Base-by-base conservation (phyloP, 2,329 filamentous ascomycete species). In the Fusarium sp. region DNA sequence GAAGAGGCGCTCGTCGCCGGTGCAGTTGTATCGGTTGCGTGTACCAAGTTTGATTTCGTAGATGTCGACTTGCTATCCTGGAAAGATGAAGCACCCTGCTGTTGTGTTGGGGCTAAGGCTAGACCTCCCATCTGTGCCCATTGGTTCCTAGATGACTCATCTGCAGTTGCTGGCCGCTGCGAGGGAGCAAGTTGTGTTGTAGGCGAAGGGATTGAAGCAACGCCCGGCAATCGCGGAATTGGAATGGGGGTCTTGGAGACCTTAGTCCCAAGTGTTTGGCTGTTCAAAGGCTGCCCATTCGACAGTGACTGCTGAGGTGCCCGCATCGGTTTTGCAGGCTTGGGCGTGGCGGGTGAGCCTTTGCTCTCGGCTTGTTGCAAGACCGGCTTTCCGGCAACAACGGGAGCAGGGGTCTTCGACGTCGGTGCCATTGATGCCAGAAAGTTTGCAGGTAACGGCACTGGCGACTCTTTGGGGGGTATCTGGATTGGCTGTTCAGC, bases 361-460 rank as follows among this genome's bases (percentile, higher is more conserved):
- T 64, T 46, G 25, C 42, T 60, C 25, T 63, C 46, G 22, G 49
- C n/a, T 13, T 65, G 62, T 35, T 60, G 75, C 38, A 67, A 65
- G 20, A 67, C 59, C 39, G 64, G 52, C 29, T 57, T 69, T n/a
- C 70, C 71, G 7, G 71, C 35, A 35, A 66, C 54, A 17, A 75
- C 47, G 10, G 75, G 46, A 18, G 72, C 49, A 17, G 76, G 45
- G 12, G 74, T 65, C 27, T 65, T 68, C 4, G 79, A 65, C 13
- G 78, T 62, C 14, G 81, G 80, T 54, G 75, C 79, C 75, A 84
- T 83, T 13, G 82, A 81, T n/a, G 83, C 82, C 52, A 84, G 71
- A 56, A 83, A 84, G 59, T 84, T 83, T 9, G 83, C 81, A 3
- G 84, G 84, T 14, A 85, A 71, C 15, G 84, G 84, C 9, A 85